Base-by-base conservation (phyloP, 148 eudicot species). In the Polygonum aviculare region DNA sequence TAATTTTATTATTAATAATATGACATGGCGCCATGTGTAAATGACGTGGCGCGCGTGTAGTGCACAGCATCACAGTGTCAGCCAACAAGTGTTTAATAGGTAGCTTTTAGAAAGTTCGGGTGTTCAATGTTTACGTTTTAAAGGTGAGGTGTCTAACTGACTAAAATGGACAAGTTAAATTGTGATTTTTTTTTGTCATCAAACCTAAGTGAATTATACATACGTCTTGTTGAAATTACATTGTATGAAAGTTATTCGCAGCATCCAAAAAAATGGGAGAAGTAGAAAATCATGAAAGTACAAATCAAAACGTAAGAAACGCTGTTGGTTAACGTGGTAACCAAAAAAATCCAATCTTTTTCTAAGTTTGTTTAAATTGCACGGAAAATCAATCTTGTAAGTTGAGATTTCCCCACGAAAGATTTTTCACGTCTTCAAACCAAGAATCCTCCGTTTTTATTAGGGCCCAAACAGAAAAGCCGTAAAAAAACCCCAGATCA, bases 321-420 rank as follows among this genome's bases (percentile, higher is more conserved):
- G 19, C 60, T 54, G 7, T 2, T 54, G 6, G 60, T 19, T 54
- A n/a, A 19, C 60, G 60, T 54, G 60, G 60, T 54, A 10, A 54
- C n/a, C 60, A 54, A 54, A 54, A 52, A 54, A 19, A 54, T n/a
- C 6, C 26, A 54, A 54, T 19, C 60, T 54, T 26, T 26, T 26
- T n/a, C 7, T 54, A 54, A 54, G 60, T 54, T 54, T 54, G 60
- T 18, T 54, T 54, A n/a, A n/a, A 54, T 54, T 54, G 60, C 60
- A 54, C 60, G 26, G 19, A 65, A 33, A 65, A 35, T 12, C 71
- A 67, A 67, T 67, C 44, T 67, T 67, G 44, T 36, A 67, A 67
- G 72, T 67, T 67, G 44, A 36, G 72, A 38, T 67, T 67, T 19
- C 72, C 36, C 15, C 19, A 67, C 6, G 2, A 35, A 67, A 67